Base-by-base conservation (phyloP, 23 red algal species). In the Gracilaria domingensis region DNA sequence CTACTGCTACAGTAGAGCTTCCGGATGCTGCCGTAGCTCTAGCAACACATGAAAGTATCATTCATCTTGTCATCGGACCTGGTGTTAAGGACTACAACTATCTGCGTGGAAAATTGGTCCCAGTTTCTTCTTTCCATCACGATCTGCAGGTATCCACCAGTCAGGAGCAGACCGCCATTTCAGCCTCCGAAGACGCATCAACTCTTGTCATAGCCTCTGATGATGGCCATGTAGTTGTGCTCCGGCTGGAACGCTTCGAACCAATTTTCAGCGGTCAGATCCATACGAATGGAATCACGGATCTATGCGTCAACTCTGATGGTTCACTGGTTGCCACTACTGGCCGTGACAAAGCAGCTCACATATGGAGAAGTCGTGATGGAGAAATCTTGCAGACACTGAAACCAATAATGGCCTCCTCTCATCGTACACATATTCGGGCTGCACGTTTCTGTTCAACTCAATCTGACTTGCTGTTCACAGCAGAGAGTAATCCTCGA, bases 281-380 rank as follows among this genome's bases (percentile, higher is more conserved):
- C 44, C 89, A 92, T 83, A 47, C 89, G 23, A 61, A 92, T 21
- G 89, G 89, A 64, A 84, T 92, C 54, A 84, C 57, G 6, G 80
- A 92, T 64, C 65, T 92, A 28, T 54, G 59, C 45, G 49, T 92
- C 33, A 39, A 14, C 0, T 53, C 64, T 65, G 89, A 92, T 64
- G 77, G 77, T 24, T 71, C 66, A 1, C 76, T 92, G 37, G 64
- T 84, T 14, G 78, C 64, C 49, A 74, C 89, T 11, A 75, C 89
- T 8, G 77, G 75, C 30, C 77, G 89, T 6, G 89, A 92, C 53
- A 61, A 71, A 18, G 34, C 67, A 50, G 78, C 89, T 2, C 66
- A 67, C 16, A 54, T 92, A 39, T 83, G 77, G 32, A 59, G 81
- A 48, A 75, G 55, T 40, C 37, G 45, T 18, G 54, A 77, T 72